phyloP scores from a whole-genome alignment of 371 early-diverging fungal species.

The Apophysomyces trapeziformis region DNA sequence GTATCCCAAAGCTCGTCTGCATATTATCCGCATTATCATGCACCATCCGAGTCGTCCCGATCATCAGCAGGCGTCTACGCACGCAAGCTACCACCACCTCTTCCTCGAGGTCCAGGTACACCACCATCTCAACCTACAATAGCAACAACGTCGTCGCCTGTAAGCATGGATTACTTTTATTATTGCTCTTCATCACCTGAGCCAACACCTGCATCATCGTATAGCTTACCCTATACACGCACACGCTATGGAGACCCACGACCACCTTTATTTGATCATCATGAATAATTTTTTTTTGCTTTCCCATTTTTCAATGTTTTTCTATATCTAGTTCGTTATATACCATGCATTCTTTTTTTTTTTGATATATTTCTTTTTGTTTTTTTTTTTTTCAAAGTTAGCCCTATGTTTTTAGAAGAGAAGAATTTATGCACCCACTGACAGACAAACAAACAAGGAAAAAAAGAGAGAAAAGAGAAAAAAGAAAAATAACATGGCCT shows the following conservation, averaged over 20 bases:
- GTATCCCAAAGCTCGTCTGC: background rate
- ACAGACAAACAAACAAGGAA: background rate
- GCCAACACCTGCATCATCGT: conserved; percentile 1
- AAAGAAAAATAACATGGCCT: background rate
- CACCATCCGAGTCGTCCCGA: conserved; percentile 2
- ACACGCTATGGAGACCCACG: conserved; percentile 1
- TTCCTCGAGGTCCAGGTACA: background rate
- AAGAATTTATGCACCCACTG: conserved; percentile 5
- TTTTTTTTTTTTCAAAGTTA: background rate
- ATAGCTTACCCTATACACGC: conserved; percentile 5
- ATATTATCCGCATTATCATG: conserved; percentile 9
- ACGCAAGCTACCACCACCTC: conserved; percentile 1
- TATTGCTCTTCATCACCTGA: conserved; percentile 4
- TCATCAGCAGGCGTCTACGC: conserved; percentile 1
- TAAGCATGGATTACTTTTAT: conserved; percentile 2
- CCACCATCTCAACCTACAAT: background rate
- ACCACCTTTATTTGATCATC: background rate
- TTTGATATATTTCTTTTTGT: background rate
- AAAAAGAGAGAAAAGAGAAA: conserved; percentile 1
- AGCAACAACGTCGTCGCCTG: background rate
- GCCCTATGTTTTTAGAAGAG: conserved; percentile 10
- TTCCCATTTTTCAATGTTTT: background rate
- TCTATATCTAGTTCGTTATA: background rate
- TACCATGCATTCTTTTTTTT: background rate
- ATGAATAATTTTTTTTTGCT: conserved; percentile 7